These are phyloP conservation scores for Carex littledalei DNA, from an alignment of 176 grass and related monocot species.

Conservation along the genomic window DNA sequence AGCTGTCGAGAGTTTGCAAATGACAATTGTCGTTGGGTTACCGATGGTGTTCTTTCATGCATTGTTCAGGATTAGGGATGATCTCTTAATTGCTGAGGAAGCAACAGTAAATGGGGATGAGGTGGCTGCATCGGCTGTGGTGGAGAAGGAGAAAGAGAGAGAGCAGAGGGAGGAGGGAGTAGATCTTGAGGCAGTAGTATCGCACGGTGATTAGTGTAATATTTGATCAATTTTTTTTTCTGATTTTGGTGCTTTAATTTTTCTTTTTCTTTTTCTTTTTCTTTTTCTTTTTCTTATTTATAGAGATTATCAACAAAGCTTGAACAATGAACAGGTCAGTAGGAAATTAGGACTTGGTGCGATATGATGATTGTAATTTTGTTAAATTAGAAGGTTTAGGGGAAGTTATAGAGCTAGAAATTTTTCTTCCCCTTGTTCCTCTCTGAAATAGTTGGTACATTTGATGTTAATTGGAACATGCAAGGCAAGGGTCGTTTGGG, in stretches of 20 bases:
- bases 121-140: slow-evolving; percentile 15
- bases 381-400: slow-evolving; percentile 1
- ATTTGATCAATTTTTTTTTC: not conserved
- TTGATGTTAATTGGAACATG: not conserved
- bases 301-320: not conserved
- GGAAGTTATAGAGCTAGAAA: not conserved
- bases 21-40: slow-evolving; percentile 37
- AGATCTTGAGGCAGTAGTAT: slow-evolving; percentile 11
- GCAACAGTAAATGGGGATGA: slow-evolving; percentile 10
- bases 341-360: not conserved
- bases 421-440: not conserved
- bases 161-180: slow-evolving; percentile 24
- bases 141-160: slow-evolving; percentile 74
- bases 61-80: slow-evolving; percentile 58
- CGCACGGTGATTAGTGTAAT: slow-evolving; percentile 13
- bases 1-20: slow-evolving; percentile 50
- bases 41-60: slow-evolving; percentile 58
- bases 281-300: not conserved
- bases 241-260: not conserved
- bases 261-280: not conserved
- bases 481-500: not conserved
- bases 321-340: slow-evolving; percentile 2
- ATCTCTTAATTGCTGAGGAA: slow-evolving; percentile 38
- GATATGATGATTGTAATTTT: slow-evolving; percentile 9
- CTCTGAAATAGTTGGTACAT: not conserved